These are phyloP conservation scores for Ganoderma leucocontextum DNA, from an alignment of 1,284 basidiomycete species.

Conservation along the genomic window DNA sequence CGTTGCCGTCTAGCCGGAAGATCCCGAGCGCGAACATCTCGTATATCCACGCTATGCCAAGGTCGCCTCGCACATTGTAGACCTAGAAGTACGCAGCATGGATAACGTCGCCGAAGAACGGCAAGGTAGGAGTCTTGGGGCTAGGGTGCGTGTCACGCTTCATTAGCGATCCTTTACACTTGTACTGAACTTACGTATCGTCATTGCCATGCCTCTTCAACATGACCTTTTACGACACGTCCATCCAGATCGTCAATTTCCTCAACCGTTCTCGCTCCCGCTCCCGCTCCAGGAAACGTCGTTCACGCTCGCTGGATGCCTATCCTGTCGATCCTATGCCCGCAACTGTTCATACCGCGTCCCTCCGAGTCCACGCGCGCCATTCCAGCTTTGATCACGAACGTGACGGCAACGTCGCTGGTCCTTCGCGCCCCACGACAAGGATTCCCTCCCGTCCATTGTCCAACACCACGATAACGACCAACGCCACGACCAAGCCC, in stretches of 20 bases:
- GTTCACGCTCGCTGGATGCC: constrained; percentile 43
- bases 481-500: constrained; percentile 65
- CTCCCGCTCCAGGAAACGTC: constrained; percentile 43
- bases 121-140: constrained; percentile 39
- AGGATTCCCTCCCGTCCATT: constrained; percentile 67
- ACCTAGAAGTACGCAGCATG: constrained; percentile 37
- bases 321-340: constrained; percentile 36
- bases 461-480: constrained; percentile 67
- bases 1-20: constrained; percentile 34
- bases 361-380: constrained; percentile 36
- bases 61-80: constrained; percentile 31
- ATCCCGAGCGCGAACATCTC: constrained; percentile 31
- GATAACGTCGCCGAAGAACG: constrained; percentile 37
- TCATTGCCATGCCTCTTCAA: constrained; percentile 30
- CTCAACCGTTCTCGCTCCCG: constrained; percentile 46
- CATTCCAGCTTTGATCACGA: constrained; percentile 39
- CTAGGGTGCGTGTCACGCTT: constrained; percentile 36
- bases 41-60: constrained; percentile 35
- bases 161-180: constrained; percentile 9
- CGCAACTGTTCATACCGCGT: constrained; percentile 33
- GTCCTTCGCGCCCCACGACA: constrained; percentile 53
- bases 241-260: constrained; percentile 44
- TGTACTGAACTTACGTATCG: constrained; percentile 20
- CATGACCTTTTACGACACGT: constrained; percentile 25
- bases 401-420: constrained; percentile 35